Conservation (phyloP, 2,329 filamentous ascomycete genomes). For the Trichoderma sp. region DNA sequence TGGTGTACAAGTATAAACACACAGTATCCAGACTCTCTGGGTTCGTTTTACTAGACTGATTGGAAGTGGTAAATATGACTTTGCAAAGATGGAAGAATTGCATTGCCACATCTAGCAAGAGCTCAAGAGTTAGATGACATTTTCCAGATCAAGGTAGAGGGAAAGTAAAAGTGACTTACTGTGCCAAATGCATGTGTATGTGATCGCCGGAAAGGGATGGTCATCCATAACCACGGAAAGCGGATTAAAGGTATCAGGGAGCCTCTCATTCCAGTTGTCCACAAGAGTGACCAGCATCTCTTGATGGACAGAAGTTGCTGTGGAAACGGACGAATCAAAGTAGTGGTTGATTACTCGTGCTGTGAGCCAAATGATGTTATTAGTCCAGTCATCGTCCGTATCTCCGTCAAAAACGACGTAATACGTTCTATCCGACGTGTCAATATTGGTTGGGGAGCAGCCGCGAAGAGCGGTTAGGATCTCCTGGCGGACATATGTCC, state of each 20-base stretch:
- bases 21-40: neutral
- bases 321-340: neutral
- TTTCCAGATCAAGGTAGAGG: neutral
- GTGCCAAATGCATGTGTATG: constrained; percentile 15
- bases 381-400: constrained; percentile 15
- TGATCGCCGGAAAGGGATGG: constrained; percentile 8
- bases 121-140: neutral
- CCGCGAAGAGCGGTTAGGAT: constrained; percentile 11
- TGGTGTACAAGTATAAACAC: neutral
- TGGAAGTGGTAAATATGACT: neutral
- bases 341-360: constrained; percentile 14
- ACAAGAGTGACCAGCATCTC: neutral
- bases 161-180: neutral
- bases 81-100: constrained; percentile 17
- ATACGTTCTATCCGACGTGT: constrained; percentile 3
- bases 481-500: constrained; percentile 19
- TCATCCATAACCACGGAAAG: constrained; percentile 3
- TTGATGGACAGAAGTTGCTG: neutral
- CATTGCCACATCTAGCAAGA: constrained; percentile 5
- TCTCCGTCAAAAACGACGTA: constrained; percentile 13
- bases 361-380: constrained; percentile 16
- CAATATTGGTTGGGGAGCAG: constrained; percentile 16
- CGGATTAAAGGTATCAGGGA: constrained; percentile 4
- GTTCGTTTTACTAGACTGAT: neutral
- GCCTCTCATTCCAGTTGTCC: constrained; percentile 1